Evolutionary conservation across 306 rosid species (phyloP), one percentile per base, ranked within the genome.

Genomic region (Prunus armeniaca): DNA sequence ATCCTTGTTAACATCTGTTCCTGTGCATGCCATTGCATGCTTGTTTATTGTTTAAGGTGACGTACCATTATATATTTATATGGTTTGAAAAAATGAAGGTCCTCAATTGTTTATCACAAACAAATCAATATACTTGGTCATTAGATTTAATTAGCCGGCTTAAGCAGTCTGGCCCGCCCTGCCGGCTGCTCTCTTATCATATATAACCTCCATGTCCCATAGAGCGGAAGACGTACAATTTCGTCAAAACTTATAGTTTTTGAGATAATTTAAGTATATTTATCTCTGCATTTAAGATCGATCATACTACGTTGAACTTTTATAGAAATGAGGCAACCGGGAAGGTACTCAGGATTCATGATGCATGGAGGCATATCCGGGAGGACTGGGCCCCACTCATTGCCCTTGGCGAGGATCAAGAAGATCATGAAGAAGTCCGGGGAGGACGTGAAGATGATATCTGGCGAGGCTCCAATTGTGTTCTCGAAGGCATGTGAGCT

Each of bases 401-500:
- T 92, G 75, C 93, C 97, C 2, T 71, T 90, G 76, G 97, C 92
- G 56, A 90, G 97, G 80, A 92, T 92, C 58, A 90, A 88, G 87
- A 90, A 88, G 88, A 88, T 92, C 72, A 87, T 92, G 97, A 90
- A 87, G 86, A 85, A 80, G 0, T 90, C 88, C 3, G 84, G 89
- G 1, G 89, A 86, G 9, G 93, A 84, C 13, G 93, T 87, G 64
- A 93, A 93, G 27, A 89, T 93, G 97, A 87, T 90, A 67, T 90
- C 97, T 4, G 90, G 92, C 8, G 96, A 88, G 69, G 87, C 93
- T 15, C 96, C 92, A 0, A 75, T 93, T 67, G 84, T 92, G 27
- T 88, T 92, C 70, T 83, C 97, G 0, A 92, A 90, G 75, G 96
- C 97, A 25, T 92, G 97, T 70, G 97, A 90, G 77, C 86, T 88